phyloP scores from a whole-genome alignment of 495 filamentous ascomycete species.

The Podospora bellae-mahoneyi region DNA sequence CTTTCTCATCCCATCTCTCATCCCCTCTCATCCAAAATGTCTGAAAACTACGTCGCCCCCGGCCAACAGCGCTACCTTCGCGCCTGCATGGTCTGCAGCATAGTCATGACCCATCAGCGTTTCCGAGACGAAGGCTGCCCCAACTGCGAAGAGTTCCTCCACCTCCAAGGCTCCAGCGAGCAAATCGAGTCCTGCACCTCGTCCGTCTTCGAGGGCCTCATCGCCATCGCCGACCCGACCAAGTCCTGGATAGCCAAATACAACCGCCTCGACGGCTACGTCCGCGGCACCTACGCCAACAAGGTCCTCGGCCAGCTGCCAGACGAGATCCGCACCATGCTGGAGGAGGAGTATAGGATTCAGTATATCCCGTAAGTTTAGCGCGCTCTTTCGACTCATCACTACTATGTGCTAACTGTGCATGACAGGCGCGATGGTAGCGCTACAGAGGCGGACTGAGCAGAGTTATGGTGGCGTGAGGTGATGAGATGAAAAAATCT shows the following conservation, averaged over 20 bases:
- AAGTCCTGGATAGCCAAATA: constrained; percentile 90
- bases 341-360: constrained; percentile 66
- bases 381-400: not conserved
- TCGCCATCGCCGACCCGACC: constrained; percentile 71
- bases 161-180: constrained; percentile 72
- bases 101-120: constrained; percentile 78
- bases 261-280: constrained; percentile 86
- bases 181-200: constrained; percentile 89
- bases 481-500: not conserved
- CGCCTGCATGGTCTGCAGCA: constrained; percentile 97
- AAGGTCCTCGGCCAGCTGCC: constrained; percentile 75
- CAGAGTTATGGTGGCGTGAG: not conserved
- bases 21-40: constrained; percentile 29
- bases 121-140: constrained; percentile 86
- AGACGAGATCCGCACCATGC: constrained; percentile 59
- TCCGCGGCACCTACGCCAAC: constrained; percentile 83
- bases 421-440: constrained; percentile 49
- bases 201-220: constrained; percentile 87
- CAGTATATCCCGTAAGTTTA: constrained; percentile 63
- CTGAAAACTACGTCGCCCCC: constrained; percentile 58
- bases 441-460: constrained; percentile 41
- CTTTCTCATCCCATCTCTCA: not conserved
- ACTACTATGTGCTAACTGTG: not conserved
- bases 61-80: constrained; percentile 76
- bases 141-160: constrained; percentile 90